These are phyloP conservation scores for Ajuga reptans DNA, from an alignment of 305 asterid genomes.

Conservation along the genomic window DNA sequence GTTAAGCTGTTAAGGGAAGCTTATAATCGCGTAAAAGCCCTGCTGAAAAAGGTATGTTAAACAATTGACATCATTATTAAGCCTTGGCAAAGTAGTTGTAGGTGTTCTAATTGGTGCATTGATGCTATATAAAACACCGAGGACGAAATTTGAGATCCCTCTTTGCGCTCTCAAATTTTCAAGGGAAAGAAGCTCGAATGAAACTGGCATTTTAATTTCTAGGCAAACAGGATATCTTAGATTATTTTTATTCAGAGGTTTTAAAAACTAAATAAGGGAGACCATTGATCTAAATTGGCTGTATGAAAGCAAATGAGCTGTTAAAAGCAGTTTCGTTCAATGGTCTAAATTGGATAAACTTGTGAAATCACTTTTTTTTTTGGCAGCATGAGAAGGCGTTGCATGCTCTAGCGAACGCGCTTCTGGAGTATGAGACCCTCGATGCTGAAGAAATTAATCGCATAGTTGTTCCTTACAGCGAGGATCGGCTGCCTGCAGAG, in stretches of 20 bases:
- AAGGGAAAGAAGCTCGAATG: background rate
- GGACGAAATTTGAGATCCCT: background rate
- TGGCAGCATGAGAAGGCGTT: slow-evolving; percentile 74
- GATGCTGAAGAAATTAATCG: slow-evolving; percentile 62
- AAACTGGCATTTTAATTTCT: background rate
- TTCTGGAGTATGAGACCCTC: slow-evolving; percentile 72
- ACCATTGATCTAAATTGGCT: background rate
- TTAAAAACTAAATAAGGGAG: background rate
- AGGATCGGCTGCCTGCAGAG: slow-evolving; percentile 23
- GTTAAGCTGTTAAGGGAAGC: slow-evolving; percentile 79
- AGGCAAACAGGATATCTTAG: background rate
- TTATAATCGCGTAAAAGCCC: slow-evolving; percentile 72
- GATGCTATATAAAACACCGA: background rate
- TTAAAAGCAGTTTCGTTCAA: too few relatives aligned
- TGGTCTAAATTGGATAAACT: background rate
- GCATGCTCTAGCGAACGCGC: slow-evolving; percentile 76
- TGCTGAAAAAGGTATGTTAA: slow-evolving; percentile 62
- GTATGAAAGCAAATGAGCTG: too few relatives aligned
- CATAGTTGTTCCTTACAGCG: slow-evolving; percentile 39
- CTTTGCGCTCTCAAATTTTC: background rate
- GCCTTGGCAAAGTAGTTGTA: background rate
- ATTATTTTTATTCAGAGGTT: background rate
- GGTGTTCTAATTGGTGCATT: background rate
- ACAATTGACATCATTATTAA: background rate
- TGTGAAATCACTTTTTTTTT: background rate